A percentile compares a stretch with the other conserved stretches of the same genome.
These are phyloP conservation scores for Fusarium sp. DNA, from an alignment of 2,329 filamentous ascomycete species.

Conservation along the genomic window DNA sequence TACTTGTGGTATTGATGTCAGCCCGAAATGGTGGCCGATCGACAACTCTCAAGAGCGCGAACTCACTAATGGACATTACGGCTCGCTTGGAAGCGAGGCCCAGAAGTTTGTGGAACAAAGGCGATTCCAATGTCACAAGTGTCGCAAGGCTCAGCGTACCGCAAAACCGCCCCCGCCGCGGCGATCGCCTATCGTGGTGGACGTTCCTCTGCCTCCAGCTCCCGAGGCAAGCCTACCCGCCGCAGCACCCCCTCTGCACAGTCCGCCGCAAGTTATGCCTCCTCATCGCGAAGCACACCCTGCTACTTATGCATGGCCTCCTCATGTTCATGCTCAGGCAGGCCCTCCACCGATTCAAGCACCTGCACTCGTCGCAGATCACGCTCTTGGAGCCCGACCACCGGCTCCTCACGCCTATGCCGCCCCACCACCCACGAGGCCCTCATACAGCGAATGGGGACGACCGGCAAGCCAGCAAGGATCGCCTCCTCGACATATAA, in stretches of 20 bases:
- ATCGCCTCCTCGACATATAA: conserved; percentile 64
- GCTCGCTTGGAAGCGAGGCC: conserved; percentile 68
- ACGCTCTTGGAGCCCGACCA: conserved; percentile 50
- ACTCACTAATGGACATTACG: conserved; percentile 67
- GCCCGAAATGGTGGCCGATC: conserved; percentile 80
- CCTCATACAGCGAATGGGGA: conserved; percentile 63
- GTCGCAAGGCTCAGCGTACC: conserved; percentile 69
- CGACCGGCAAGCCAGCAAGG: conserved; percentile 65
- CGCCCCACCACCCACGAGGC: conserved; percentile 48
- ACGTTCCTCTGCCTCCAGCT: conserved; percentile 37
- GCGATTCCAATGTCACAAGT: conserved; percentile 83
- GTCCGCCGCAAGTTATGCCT: conserved; percentile 48
- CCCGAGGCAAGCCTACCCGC: conserved; percentile 39
- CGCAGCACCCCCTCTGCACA: conserved; percentile 47
- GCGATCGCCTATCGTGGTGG: conserved; percentile 41
- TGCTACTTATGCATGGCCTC: conserved; percentile 47
- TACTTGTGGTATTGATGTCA: conserved; percentile 78
- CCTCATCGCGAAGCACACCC: conserved; percentile 49
- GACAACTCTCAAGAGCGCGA: conserved; percentile 66
- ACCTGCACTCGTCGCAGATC: conserved; percentile 46
- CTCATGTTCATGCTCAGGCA: conserved; percentile 43
- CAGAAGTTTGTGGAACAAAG: conserved; percentile 72
- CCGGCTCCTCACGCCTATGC: conserved; percentile 50
- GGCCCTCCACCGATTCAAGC: conserved; percentile 44
- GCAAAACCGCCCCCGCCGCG: conserved; percentile 52